Base-by-base conservation (phyloP, 495 filamentous ascomycete species). In the Bombardia bombarda region DNA sequence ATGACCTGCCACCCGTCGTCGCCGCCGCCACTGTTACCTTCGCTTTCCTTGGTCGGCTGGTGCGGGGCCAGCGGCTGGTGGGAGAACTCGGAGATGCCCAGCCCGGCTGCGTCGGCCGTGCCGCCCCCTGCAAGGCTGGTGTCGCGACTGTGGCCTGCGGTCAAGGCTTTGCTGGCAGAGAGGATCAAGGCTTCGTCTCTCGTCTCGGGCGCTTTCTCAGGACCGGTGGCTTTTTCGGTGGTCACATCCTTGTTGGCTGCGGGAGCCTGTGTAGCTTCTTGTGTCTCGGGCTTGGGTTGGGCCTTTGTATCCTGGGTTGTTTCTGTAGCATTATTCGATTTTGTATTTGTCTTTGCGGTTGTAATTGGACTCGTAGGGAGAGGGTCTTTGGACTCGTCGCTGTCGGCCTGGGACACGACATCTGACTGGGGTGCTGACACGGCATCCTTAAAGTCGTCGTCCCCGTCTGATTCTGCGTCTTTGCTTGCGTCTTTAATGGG, bases 1-100 rank as follows among this genome's bases (percentile, higher is more conserved):
- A 99, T 99, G 2, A 73, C 70, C 65, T 95, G 85, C 92, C 92
- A 99, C 42, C 72, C 81, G 17, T 67, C 79, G 19, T 82, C 78
- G 0, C 78, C 77, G 5, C 77, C 76, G 5, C 75, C 62, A 6
- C 72, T 62, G 7, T 65, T 56, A 38, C 72, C 65, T 23, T 75
- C 65, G 4, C n/a, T n/a, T n/a, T n/a, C n/a, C n/a, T n/a, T n/a
- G n/a, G n/a, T n/a, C n/a, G 60, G 46, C 18, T 71, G 52, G 9
- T 69, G 66, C 28, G 74, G 64, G 9, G 81, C 74, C 10, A 93
- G 69, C 48, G 83, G 79, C 65, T 95, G 90, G 57, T 98, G 92
- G 3, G 90, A 96, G 78, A 83, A 95, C 66, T 90, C 86, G 4
- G 90, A 96, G 10, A 81, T 62, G 25, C 63, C 69, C 21, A 48